Evolutionary conservation across 495 filamentous ascomycete genomes (phyloP), one percentile per base, ranked within the genome.

Genomic region (Glarea lozoyensis): DNA sequence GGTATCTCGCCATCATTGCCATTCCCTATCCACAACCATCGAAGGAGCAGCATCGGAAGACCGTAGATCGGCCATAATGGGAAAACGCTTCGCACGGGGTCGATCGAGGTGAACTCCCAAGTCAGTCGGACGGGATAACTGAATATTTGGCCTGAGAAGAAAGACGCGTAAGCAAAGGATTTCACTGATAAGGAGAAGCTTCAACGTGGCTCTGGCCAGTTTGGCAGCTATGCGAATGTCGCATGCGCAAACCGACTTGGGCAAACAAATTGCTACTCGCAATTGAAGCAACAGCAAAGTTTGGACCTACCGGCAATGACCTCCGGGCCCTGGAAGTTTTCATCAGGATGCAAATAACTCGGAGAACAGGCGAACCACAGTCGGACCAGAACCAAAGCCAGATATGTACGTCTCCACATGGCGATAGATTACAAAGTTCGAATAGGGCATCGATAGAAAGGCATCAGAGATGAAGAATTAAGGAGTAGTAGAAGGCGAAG

Each of bases 321-420:
- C 67, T 98, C 92, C 9, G 90, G 92, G 15, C 92, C 92, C 58
- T 98, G 92, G 58, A 98, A 98, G 64, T 96, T 87, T 70, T 98
- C 92, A 65, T 98, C 92, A 2, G 92, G 92, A 62, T 98, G 92
- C 22, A 98, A 76, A 62, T 98, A 98, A 68, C 90, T 96, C 34
- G 92, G 86, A 36, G 82, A 88, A 23, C 95, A 70, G 33, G 92
- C 89, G 55, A 96, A 93, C 70, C 93, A 97, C 47, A 96, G 73
- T 56, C 93, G 84, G 51, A 96, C 81, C 47, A 87, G 63, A 45
- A 94, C 62, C 45, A 98, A 69, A 29, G 94, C 63, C 52, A 97
- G 66, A 62, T 95, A 94, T 40, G 79, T 77, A 66, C 88, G 79
- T 69, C 88, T 76, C 89, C 87, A 94, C 92, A 95, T 96, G 54